A percentile compares a stretch with the other conserved stretches of the same genome.
Evolutionary conservation across 2,329 filamentous ascomycete genomes (phyloP).

Genomic region (Paraphaeosphaeria sporulosa): DNA sequence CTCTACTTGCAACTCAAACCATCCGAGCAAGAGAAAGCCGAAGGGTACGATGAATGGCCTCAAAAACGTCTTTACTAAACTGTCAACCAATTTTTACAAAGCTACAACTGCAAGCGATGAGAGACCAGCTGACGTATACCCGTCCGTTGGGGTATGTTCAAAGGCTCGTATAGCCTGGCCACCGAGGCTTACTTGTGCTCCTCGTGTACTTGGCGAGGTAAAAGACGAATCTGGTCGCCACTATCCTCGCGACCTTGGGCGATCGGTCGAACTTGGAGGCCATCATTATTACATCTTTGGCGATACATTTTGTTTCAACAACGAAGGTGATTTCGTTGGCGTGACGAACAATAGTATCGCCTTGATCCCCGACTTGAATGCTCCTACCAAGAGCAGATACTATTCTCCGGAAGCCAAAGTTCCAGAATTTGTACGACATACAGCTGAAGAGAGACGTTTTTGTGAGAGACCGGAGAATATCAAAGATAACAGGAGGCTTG

Average conservation of each 20-base stretch:
- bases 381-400: slow-evolving; percentile 19
- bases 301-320: slow-evolving; percentile 25
- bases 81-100: neutral
- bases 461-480: slow-evolving; percentile 13
- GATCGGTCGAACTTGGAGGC: slow-evolving; percentile 17
- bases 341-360: slow-evolving; percentile 25
- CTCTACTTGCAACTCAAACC: neutral
- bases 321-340: slow-evolving; percentile 13
- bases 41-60: slow-evolving; percentile 3
- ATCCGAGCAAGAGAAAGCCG: neutral
- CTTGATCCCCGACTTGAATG: slow-evolving; percentile 10
- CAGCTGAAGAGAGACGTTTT: slow-evolving; percentile 12
- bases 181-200: slow-evolving; percentile 10
- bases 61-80: neutral
- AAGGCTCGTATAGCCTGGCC: slow-evolving; percentile 17
- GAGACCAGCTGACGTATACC: neutral
- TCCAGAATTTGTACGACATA: slow-evolving; percentile 19
- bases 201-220: slow-evolving; percentile 17
- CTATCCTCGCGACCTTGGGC: slow-evolving; percentile 20
- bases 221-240: slow-evolving; percentile 15
- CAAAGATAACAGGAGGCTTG: slow-evolving; percentile 19
- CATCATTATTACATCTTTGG: slow-evolving; percentile 23
- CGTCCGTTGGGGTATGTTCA: neutral
- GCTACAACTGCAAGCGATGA: neutral
- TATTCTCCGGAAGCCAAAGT: slow-evolving; percentile 12